These are phyloP conservation scores for Colletotrichum acutatum DNA, from an alignment of 2,329 filamentous ascomycete species.

Conservation along the genomic window DNA sequence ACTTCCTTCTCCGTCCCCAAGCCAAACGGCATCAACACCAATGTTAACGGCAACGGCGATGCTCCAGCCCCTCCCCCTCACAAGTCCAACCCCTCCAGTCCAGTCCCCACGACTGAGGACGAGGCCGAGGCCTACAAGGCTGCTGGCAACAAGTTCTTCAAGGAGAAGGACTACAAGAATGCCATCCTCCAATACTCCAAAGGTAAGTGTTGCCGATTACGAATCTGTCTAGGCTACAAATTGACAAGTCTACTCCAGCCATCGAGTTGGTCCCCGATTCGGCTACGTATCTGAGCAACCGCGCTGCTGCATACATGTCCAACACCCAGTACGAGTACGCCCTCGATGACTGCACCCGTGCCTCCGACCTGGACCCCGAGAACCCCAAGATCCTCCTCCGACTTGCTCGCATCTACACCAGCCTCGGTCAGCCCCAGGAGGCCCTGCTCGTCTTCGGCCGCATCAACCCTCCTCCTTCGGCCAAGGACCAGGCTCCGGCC, in stretches of 20 bases:
- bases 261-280: conserved; percentile 88
- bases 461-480: conserved; percentile 82
- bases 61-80: conserved; percentile 79
- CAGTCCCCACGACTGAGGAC: conserved; percentile 65
- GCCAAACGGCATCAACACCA: conserved; percentile 59
- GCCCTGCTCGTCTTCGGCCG: conserved; percentile 84
- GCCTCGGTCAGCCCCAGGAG: conserved; percentile 85
- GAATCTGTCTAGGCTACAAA: background rate
- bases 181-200: conserved; percentile 95
- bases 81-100: conserved; percentile 71
- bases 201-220: conserved; percentile 66
- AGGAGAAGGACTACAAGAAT: conserved; percentile 87
- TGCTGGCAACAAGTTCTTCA: conserved; percentile 96
- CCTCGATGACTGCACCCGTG: conserved; percentile 85
- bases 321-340: conserved; percentile 82
- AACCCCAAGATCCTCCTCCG: conserved; percentile 91
- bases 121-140: conserved; percentile 94
- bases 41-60: conserved; percentile 55
- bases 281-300: conserved; percentile 92
- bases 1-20: conserved; percentile 64
- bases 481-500: conserved; percentile 87
- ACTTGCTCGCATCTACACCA: conserved; percentile 89
- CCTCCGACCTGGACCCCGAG: conserved; percentile 83
- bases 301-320: conserved; percentile 93
- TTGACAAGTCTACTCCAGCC: conserved; percentile 64